These are phyloP conservation scores for Colletotrichum musicola DNA, from an alignment of 2,329 filamentous ascomycete species.

Conservation along the genomic window DNA sequence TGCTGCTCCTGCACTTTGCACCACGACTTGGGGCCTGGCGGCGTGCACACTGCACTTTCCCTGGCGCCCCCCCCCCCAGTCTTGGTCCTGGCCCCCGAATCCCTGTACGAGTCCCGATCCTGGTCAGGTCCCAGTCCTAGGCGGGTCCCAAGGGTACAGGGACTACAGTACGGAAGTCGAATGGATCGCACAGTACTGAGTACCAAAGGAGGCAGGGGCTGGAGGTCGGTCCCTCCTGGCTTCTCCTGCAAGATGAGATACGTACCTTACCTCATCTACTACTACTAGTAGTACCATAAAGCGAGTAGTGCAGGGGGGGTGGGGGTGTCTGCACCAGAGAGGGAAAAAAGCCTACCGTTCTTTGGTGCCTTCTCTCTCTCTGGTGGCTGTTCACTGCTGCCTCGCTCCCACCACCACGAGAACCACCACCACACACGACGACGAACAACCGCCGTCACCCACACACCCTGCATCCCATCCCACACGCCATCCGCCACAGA, in stretches of 20 bases:
- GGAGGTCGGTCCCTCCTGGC: constrained; percentile 18
- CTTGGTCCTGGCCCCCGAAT: constrained; percentile 1
- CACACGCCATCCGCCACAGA: constrained; percentile 23
- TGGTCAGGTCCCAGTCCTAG: constrained; percentile 8
- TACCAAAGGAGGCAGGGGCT: constrained; percentile 21
- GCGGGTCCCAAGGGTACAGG: constrained; percentile 30
- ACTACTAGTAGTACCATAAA: background rate
- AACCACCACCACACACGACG: constrained; percentile 6
- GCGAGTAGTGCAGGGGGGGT: background rate
- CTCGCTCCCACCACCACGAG: background rate
- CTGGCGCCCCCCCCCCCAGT: constrained; percentile 15
- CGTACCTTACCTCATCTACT: background rate
- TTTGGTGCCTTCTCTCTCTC: background rate
- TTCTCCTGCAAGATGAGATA: constrained; percentile 8
- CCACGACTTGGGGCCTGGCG: constrained; percentile 7
- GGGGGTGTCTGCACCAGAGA: constrained; percentile 13
- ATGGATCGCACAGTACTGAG: constrained; percentile 9
- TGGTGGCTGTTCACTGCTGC: background rate
- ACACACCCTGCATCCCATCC: constrained; percentile 9
- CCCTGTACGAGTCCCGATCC: constrained; percentile 9
- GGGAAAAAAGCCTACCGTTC: background rate
- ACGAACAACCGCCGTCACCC: background rate
- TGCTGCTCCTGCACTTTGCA: constrained; percentile 28
- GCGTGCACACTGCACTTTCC: constrained; percentile 22
- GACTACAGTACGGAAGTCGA: constrained; percentile 7